phyloP scores from a whole-genome alignment of 208 protist species.

The Naegleria lovaniensis region DNA sequence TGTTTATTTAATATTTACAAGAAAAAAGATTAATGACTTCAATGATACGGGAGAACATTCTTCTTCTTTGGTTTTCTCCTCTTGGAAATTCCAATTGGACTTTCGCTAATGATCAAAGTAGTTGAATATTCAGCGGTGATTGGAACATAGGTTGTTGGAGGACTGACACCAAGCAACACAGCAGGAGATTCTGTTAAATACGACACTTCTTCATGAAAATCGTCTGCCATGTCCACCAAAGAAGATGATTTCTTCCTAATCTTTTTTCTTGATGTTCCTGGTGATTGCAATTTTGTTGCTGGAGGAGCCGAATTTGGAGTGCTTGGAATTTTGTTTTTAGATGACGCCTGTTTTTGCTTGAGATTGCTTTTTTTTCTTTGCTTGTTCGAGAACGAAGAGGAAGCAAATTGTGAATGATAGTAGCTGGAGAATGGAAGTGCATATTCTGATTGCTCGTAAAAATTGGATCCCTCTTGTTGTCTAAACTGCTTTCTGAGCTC shows the following conservation, averaged over 20 bases:
- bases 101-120: background rate
- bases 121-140: background rate
- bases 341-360: background rate
- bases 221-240: background rate
- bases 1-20: background rate
- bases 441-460: conserved; percentile 7
- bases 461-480: conserved; percentile 5
- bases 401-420: background rate
- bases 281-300: background rate
- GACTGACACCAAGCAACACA: background rate
- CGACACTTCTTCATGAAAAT: background rate
- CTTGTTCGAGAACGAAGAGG: background rate
- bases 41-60: background rate
- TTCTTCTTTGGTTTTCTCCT: background rate
- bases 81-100: background rate
- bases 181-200: background rate
- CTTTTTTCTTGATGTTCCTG: background rate
- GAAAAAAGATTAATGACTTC: background rate
- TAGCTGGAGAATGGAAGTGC: background rate
- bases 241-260: background rate
- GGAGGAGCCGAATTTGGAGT: background rate
- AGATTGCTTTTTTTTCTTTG: background rate
- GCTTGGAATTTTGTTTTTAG: background rate
- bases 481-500: background rate
- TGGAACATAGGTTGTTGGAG: background rate